phyloP scores from a whole-genome alignment of 2,329 filamentous ascomycete species.

The Diaporthe vexans region DNA sequence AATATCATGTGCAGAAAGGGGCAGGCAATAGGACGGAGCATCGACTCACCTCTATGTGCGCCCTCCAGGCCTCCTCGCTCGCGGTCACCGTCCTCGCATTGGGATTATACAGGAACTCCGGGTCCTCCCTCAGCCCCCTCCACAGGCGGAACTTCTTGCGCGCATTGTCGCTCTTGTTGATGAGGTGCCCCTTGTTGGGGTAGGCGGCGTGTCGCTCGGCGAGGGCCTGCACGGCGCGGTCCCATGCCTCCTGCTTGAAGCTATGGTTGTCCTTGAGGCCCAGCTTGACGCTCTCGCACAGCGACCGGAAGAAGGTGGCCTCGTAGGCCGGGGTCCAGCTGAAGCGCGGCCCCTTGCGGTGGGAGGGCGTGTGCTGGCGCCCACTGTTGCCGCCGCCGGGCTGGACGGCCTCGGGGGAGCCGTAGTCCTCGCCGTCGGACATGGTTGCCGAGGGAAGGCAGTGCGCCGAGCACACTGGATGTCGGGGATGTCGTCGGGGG shows the following conservation, averaged over 20 bases:
- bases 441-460: slow-evolving; percentile 43
- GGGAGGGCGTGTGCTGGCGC: slow-evolving; percentile 46
- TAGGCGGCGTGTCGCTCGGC: slow-evolving; percentile 69
- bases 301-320: slow-evolving; percentile 71
- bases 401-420: slow-evolving; percentile 41
- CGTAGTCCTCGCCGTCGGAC: slow-evolving; percentile 52
- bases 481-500: not conserved
- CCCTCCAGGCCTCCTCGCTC: slow-evolving; percentile 69
- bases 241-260: slow-evolving; percentile 74
- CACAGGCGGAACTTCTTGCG: slow-evolving; percentile 74
- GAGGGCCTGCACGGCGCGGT: slow-evolving; percentile 67
- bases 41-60: slow-evolving; percentile 68
- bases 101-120: slow-evolving; percentile 69
- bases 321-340: slow-evolving; percentile 73
- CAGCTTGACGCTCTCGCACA: slow-evolving; percentile 71
- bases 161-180: slow-evolving; percentile 75
- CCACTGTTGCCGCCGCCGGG: slow-evolving; percentile 40
- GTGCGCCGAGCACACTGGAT: not conserved
- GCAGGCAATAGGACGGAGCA: not conserved
- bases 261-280: slow-evolving; percentile 66
- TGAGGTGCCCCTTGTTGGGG: slow-evolving; percentile 72
- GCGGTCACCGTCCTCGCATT: slow-evolving; percentile 66
- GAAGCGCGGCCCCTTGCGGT: slow-evolving; percentile 63
- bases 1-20: not conserved
- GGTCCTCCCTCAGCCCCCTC: slow-evolving; percentile 70